A percentile compares a stretch with the other conserved stretches of the same genome.
Conservation (phyloP, 441 rosid genomes). For the Eutrema salsugineum region DNA sequence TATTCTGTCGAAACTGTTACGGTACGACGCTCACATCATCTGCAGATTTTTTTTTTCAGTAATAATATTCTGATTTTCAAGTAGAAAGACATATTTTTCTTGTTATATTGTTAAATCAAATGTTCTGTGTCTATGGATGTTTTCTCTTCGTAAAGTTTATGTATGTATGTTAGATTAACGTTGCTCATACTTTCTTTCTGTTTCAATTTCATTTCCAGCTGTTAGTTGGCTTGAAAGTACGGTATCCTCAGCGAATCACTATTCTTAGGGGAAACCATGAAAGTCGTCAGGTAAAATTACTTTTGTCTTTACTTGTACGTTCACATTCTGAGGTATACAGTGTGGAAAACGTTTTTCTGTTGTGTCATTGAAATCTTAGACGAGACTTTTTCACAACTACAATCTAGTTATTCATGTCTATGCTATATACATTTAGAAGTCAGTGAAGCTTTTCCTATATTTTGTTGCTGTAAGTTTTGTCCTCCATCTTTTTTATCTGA, state of each 20-base stretch:
- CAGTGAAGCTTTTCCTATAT: not conserved
- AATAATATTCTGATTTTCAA: not conserved
- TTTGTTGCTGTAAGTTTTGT: not conserved
- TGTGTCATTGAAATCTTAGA: not conserved
- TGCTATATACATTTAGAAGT: not conserved
- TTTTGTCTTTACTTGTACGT: not conserved
- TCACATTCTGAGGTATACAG: not conserved
- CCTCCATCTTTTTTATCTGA: constrained; percentile 7
- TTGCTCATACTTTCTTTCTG: constrained; percentile 20
- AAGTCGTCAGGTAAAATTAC: constrained; percentile 59
- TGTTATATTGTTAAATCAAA: not conserved
- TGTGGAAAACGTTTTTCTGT: not conserved
- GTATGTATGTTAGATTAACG: not conserved
- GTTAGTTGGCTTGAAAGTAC: constrained; percentile 68
- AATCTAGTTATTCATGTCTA: not conserved
- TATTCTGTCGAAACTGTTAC: constrained; percentile 80
- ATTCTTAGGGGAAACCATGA: constrained; percentile 85
- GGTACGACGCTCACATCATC: constrained; percentile 33
- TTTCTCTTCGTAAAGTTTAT: not conserved
- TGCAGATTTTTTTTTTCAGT: not conserved
- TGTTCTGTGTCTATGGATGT: not conserved
- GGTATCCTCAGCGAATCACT: constrained; percentile 67
- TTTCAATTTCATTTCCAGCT: constrained; percentile 39
- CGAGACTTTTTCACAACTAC: not conserved
- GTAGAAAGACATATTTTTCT: not conserved